These are phyloP conservation scores for Trichoderma afroharzianum DNA, from an alignment of 2,329 filamentous ascomycete genomes.

Conservation along the genomic window DNA sequence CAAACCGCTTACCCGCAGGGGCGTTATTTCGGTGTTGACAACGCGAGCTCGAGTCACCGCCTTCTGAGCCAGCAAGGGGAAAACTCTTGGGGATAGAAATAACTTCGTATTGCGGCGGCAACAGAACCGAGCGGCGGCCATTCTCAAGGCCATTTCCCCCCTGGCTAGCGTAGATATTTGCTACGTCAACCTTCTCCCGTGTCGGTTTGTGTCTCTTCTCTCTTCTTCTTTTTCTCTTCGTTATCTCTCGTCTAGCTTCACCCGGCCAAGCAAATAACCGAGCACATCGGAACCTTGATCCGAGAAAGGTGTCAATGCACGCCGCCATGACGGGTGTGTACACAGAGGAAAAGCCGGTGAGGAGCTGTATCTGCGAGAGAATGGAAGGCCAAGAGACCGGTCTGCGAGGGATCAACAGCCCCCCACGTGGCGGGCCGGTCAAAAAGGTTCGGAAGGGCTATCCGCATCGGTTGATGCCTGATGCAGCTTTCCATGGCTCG, in stretches of 20 bases:
- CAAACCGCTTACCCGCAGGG: slow-evolving; percentile 9
- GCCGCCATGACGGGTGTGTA: slow-evolving; percentile 1
- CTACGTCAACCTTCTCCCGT: not conserved
- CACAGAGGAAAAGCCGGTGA: slow-evolving; percentile 14
- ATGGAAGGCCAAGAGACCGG: not conserved
- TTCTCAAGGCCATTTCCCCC: not conserved
- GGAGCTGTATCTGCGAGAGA: not conserved
- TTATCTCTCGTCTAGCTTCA: not conserved
- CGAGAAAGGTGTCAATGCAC: not conserved
- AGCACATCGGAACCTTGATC: not conserved
- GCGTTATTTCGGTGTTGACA: not conserved
- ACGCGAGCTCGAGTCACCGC: not conserved
- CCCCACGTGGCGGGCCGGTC: slow-evolving; percentile 17
- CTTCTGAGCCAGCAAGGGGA: not conserved
- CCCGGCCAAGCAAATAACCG: not conserved
- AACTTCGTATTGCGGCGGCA: not conserved
- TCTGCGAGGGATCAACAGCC: not conserved
- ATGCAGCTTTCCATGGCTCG: slow-evolving; percentile 17
- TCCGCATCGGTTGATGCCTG: slow-evolving; percentile 17
- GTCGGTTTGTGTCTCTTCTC: not conserved
- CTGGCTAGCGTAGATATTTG: not conserved
- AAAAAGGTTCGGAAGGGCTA: slow-evolving; percentile 1
- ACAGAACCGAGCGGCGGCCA: not conserved
- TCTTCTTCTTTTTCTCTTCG: not conserved
- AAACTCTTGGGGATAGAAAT: not conserved